These are phyloP conservation scores for Wilhelminamyces savonicus DNA, from an alignment of 805 yeast genomes.

Conservation along the genomic window DNA sequence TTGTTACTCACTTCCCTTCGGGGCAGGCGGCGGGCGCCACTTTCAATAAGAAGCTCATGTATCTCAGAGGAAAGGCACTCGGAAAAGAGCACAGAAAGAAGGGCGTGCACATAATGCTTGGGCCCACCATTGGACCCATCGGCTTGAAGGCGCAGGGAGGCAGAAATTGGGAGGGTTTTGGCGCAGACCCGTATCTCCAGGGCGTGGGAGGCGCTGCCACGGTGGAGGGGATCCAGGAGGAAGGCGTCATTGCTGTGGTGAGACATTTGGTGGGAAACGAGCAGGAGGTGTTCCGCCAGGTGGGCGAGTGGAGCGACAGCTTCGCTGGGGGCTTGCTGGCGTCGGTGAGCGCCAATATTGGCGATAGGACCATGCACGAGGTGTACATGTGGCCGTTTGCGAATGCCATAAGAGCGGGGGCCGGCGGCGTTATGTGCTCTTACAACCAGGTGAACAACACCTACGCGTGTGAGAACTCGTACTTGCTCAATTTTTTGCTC, in stretches of 20 bases:
- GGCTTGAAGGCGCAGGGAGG: slow-evolving; percentile 62
- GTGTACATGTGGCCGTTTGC: slow-evolving; percentile 63
- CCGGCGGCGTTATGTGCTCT: slow-evolving; percentile 56
- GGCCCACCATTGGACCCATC: slow-evolving; percentile 56
- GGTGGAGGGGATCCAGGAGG: slow-evolving; percentile 50
- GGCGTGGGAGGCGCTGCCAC: slow-evolving; percentile 50
- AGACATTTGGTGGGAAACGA: slow-evolving; percentile 56
- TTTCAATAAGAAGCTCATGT: slow-evolving; percentile 47
- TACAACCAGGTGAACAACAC: slow-evolving; percentile 52
- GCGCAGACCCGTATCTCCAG: slow-evolving; percentile 55
- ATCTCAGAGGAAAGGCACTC: slow-evolving; percentile 48
- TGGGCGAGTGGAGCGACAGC: slow-evolving; percentile 41
- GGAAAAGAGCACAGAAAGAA: slow-evolving; percentile 50
- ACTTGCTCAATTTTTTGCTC: slow-evolving; percentile 46
- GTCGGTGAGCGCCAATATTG: slow-evolving; percentile 48
- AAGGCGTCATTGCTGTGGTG: slow-evolving; percentile 53
- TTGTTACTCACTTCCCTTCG: slow-evolving; percentile 50
- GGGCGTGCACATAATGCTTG: slow-evolving; percentile 51
- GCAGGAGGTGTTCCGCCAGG: slow-evolving; percentile 55
- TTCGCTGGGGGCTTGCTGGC: slow-evolving; percentile 38
- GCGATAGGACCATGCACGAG: slow-evolving; percentile 58
- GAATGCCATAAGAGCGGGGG: slow-evolving; percentile 54
- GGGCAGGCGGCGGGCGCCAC: slow-evolving; percentile 56
- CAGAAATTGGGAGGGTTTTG: slow-evolving; percentile 60
- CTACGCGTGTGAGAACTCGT: slow-evolving; percentile 55